Conservation (phyloP, 75 land plant species). For the Cunninghamia lanceolata region DNA sequence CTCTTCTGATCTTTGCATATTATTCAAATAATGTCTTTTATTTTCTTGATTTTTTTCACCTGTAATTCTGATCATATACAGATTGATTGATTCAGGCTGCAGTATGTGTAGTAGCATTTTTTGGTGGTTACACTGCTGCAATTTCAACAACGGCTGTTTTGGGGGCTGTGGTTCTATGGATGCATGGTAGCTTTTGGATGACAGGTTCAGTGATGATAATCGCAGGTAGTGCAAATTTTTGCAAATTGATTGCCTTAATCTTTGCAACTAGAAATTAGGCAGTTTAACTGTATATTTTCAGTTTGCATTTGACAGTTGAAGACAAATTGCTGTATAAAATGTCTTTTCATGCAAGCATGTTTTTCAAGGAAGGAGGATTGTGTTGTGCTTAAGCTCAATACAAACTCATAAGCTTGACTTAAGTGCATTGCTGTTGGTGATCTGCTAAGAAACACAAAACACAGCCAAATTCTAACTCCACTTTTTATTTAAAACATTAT, state of each 20-base stretch:
- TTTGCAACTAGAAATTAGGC: constrained; percentile 6
- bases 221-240: constrained; percentile 56
- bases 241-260: not conserved
- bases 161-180: constrained; percentile 54
- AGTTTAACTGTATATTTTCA: not conserved
- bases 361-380: not conserved
- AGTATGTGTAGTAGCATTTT: constrained; percentile 42
- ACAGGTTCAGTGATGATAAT: constrained; percentile 50
- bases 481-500: not conserved
- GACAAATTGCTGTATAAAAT: not conserved
- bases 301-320: not conserved
- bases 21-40: not conserved
- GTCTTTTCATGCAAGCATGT: constrained; percentile 11
- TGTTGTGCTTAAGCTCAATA: not conserved
- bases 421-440: not conserved
- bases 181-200: constrained; percentile 97
- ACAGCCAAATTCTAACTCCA: not conserved
- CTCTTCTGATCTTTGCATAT: not conserved
- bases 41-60: not conserved
- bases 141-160: constrained; percentile 30
- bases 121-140: constrained; percentile 62
- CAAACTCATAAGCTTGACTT: not conserved
- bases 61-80: not conserved
- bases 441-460: not conserved
- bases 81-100: constrained; percentile 45